Conservation (phyloP, 257 asterid genomes). For the Haberlea rhodopensis region DNA sequence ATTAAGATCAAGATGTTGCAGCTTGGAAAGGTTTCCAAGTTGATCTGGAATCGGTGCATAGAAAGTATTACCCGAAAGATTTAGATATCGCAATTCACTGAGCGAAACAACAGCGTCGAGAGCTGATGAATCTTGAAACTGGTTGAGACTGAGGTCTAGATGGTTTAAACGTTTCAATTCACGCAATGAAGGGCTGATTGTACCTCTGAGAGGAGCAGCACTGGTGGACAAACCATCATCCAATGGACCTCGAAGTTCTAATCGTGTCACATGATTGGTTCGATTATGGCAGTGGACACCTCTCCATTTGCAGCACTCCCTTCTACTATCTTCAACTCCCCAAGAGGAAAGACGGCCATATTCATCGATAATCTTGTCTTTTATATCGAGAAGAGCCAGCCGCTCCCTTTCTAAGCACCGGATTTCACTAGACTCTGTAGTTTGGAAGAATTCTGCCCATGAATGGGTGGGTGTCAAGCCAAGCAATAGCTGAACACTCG, state of each 20-base stretch:
- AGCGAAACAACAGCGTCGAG: too few species aligned
- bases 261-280: conserved; percentile 22
- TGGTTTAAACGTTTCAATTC: background rate
- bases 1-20: conserved; percentile 19
- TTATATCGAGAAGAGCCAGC: conserved; percentile 24
- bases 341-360: conserved; percentile 28
- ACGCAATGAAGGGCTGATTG: conserved; percentile 22
- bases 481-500: too few species aligned
- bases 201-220: conserved; percentile 14
- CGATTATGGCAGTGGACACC: conserved; percentile 27
- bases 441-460: too few species aligned
- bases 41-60: conserved; percentile 16
- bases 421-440: too few species aligned
- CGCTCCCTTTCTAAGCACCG: conserved; percentile 22
- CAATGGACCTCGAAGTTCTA: conserved; percentile 1
- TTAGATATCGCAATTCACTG: conserved; percentile 19
- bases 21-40: conserved; percentile 20
- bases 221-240: too few species aligned
- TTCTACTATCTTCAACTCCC: conserved; percentile 15
- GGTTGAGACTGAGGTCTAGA: conserved; percentile 16
- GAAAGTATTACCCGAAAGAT: conserved; percentile 16
- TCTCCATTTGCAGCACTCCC: conserved; percentile 32
- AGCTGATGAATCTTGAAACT: too few species aligned
- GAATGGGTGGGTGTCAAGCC: too few species aligned
- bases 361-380: conserved; percentile 20